These are phyloP conservation scores for Mycena olivaceomarginata DNA, from an alignment of 768 basidiomycete species.

Conservation along the genomic window DNA sequence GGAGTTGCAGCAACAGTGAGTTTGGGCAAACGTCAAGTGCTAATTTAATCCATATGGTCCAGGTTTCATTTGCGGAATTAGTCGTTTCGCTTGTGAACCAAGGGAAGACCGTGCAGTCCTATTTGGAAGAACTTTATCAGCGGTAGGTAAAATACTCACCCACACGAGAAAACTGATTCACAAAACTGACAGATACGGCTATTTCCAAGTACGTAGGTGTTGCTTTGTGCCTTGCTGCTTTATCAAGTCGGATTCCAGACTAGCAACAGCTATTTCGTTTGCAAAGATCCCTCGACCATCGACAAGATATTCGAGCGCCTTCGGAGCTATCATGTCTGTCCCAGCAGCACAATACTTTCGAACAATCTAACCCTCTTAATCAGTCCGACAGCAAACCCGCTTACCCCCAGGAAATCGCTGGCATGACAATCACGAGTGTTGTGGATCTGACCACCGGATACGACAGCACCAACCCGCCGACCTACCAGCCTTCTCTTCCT, in stretches of 20 bases:
- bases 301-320: slow-evolving; percentile 82
- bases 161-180: not conserved
- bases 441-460: slow-evolving; percentile 88
- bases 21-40: not conserved
- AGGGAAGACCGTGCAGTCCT: slow-evolving; percentile 72
- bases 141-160: slow-evolving; percentile 59
- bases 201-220: slow-evolving; percentile 74
- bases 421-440: slow-evolving; percentile 75
- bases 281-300: slow-evolving; percentile 78
- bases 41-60: not conserved
- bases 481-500: slow-evolving; percentile 76
- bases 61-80: slow-evolving; percentile 85
- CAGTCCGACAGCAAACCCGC: slow-evolving; percentile 53
- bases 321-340: slow-evolving; percentile 71
- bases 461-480: slow-evolving; percentile 84
- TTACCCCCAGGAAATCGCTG: slow-evolving; percentile 80
- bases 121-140: slow-evolving; percentile 79
- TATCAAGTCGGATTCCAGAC: slow-evolving; percentile 65
- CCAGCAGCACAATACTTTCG: slow-evolving; percentile 32
- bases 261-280: slow-evolving; percentile 89
- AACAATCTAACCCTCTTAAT: slow-evolving; percentile 29
- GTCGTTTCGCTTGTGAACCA: slow-evolving; percentile 68
- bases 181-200: slow-evolving; percentile 75
- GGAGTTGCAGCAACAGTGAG: slow-evolving; percentile 88
- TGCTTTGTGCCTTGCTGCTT: not conserved